Conservation (phyloP, 768 basidiomycete genomes). For the Leccinum longicurvipes region DNA sequence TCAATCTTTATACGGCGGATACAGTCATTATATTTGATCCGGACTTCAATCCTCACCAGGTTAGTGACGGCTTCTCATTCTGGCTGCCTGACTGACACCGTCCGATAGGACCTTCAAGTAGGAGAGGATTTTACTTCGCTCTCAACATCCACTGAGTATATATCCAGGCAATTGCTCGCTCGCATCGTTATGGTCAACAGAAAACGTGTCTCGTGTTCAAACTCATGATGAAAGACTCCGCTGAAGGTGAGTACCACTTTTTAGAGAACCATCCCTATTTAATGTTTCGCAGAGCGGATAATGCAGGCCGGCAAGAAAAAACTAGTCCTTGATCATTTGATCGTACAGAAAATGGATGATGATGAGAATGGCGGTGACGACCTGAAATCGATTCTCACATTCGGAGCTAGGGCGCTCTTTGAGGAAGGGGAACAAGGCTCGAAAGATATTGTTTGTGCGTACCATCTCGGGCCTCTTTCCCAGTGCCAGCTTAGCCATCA, state of each 20-base stretch:
- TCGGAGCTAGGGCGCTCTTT: slow-evolving; percentile 85
- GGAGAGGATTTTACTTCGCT: slow-evolving; percentile 19
- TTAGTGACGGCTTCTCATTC: slow-evolving; percentile 29
- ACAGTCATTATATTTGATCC: slow-evolving; percentile 93
- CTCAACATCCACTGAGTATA: slow-evolving; percentile 4
- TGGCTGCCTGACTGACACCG: slow-evolving; percentile 8
- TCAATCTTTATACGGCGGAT: slow-evolving; percentile 90
- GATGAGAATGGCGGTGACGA: slow-evolving; percentile 72
- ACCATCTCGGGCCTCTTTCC: background rate
- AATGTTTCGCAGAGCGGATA: slow-evolving; percentile 68
- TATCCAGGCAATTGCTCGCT: slow-evolving; percentile 83
- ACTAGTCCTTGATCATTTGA: slow-evolving; percentile 88
- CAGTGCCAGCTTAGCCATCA: background rate
- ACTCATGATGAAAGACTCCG: slow-evolving; percentile 91
- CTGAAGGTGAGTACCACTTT: slow-evolving; percentile 60
- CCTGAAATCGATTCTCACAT: slow-evolving; percentile 85
- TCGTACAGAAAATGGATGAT: slow-evolving; percentile 95
- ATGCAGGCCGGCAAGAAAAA: slow-evolving; percentile 95
- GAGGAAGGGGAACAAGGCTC: slow-evolving; percentile 53
- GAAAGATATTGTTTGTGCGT: slow-evolving; percentile 69
- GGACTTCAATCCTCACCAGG: slow-evolving; percentile 98
- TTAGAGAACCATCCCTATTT: background rate
- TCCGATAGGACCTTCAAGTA: slow-evolving; percentile 77
- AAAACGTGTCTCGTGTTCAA: slow-evolving; percentile 96
- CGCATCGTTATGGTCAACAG: slow-evolving; percentile 92